Conservation (phyloP, 2,329 filamentous ascomycete genomes). For the Monosporascus sp. region DNA sequence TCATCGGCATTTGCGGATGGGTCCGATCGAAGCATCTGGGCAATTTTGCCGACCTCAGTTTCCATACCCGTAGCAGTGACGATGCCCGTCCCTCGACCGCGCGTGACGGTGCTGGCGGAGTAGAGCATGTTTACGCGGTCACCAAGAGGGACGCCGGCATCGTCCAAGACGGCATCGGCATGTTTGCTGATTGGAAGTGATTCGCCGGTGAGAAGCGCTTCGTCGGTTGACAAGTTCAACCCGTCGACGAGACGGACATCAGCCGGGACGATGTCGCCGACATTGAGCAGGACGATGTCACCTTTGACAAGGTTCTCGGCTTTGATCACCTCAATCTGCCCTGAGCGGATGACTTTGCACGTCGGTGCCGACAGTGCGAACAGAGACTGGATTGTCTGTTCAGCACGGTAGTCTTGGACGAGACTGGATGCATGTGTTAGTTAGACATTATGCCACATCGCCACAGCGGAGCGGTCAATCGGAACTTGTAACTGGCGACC, state of each 20-base stretch:
- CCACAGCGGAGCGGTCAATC: too few relatives aligned
- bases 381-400: conserved; percentile 57
- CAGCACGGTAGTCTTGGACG: conserved; percentile 56
- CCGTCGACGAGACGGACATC: conserved; percentile 61
- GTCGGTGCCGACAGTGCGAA: conserved; percentile 54
- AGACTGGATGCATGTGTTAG: conserved; percentile 34
- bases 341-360: conserved; percentile 53
- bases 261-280: conserved; percentile 65
- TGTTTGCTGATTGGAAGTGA: conserved; percentile 64
- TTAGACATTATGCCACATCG: background rate
- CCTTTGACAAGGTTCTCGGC: conserved; percentile 58
- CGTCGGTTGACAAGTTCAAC: conserved; percentile 72
- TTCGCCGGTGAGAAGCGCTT: conserved; percentile 69
- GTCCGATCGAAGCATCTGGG: conserved; percentile 60
- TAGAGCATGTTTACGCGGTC: conserved; percentile 68
- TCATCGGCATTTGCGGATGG: conserved; percentile 45
- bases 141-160: conserved; percentile 54
- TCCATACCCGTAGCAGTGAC: conserved; percentile 67
- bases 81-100: conserved; percentile 63
- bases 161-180: conserved; percentile 48
- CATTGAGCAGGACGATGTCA: conserved; percentile 57
- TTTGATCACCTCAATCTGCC: conserved; percentile 45
- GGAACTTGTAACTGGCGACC: too few relatives aligned
- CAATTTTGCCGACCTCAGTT: conserved; percentile 72
- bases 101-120: conserved; percentile 66